phyloP scores from a whole-genome alignment of 1,139 yeast genomes.

The Sugiyamaella paludigena region DNA sequence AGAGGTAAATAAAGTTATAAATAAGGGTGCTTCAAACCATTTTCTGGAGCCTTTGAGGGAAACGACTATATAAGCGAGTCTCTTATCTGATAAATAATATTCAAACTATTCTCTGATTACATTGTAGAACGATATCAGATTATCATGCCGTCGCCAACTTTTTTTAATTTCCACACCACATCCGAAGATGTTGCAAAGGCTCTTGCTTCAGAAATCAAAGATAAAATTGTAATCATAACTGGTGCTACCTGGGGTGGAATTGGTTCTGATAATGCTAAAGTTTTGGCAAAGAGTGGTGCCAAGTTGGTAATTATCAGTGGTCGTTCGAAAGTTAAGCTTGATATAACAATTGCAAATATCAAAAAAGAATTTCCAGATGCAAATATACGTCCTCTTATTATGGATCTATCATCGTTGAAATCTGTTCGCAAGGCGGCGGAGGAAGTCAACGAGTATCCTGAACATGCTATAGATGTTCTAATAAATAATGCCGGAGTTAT shows the following conservation, averaged over 20 bases:
- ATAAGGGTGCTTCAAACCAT: no score
- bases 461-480: slow-evolving; percentile 38
- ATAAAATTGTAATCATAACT: slow-evolving; percentile 32
- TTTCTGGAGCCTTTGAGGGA: no score
- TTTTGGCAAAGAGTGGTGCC: slow-evolving; percentile 37
- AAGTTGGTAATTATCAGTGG: slow-evolving; percentile 31
- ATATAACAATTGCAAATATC: slow-evolving; percentile 20
- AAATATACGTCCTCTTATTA: slow-evolving; percentile 5
- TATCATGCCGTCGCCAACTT: neutral
- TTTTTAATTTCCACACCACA: slow-evolving; percentile 10
- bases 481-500: slow-evolving; percentile 76
- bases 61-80: no score
- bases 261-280: slow-evolving; percentile 26
- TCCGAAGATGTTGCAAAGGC: slow-evolving; percentile 15
- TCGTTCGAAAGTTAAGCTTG: slow-evolving; percentile 28
- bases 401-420: slow-evolving; percentile 14
- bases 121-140: no score
- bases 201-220: slow-evolving; percentile 28
- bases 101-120: no score
- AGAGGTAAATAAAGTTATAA: no score
- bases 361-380: slow-evolving; percentile 11
- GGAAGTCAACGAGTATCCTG: slow-evolving; percentile 10
- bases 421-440: slow-evolving; percentile 14
- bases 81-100: no score
- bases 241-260: slow-evolving; percentile 30